phyloP scores from a whole-genome alignment of 768 basidiomycete species.

The Termitomyces sp. region DNA sequence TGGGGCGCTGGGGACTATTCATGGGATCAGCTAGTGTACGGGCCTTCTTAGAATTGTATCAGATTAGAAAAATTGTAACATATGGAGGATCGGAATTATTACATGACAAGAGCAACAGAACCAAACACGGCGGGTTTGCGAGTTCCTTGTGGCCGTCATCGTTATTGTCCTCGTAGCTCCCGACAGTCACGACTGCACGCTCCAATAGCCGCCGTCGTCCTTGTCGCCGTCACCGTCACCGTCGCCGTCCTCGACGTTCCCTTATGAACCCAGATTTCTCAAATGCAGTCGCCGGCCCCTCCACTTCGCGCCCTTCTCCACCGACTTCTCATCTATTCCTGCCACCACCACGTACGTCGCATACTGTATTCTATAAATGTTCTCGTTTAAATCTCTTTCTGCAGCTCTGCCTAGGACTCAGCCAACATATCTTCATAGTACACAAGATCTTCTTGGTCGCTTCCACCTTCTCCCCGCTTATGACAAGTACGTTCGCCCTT shows the following conservation, averaged over 20 bases:
- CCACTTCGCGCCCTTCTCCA: constrained; percentile 28
- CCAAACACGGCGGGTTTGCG: constrained; percentile 16
- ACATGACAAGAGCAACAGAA: constrained; percentile 12
- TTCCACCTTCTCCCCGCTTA: constrained; percentile 72
- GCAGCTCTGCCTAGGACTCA: constrained; percentile 32
- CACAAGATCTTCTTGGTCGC: constrained; percentile 72
- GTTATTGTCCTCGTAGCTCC: constrained; percentile 12
- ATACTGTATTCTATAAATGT: neutral
- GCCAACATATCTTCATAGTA: constrained; percentile 56
- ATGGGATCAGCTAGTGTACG: neutral
- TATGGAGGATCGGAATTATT: constrained; percentile 1
- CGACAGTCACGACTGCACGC: constrained; percentile 14
- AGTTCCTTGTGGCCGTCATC: constrained; percentile 13
- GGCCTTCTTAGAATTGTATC: neutral
- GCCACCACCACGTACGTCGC: constrained; percentile 34
- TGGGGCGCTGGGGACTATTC: constrained; percentile 22
- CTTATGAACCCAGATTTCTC: constrained; percentile 34
- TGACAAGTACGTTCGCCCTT: constrained; percentile 72
- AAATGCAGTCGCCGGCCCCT: constrained; percentile 65
- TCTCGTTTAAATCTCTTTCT: constrained; percentile 3
- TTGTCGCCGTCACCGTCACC: constrained; percentile 11
- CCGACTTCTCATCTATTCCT: constrained; percentile 28
- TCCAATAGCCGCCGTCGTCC: constrained; percentile 15
- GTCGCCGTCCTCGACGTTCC: constrained; percentile 5
- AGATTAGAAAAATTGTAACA: neutral